Percentiles rank a stretch among this genome's conserved stretches.
These are phyloP conservation scores for Solanum arcanum DNA, from an alignment of 257 asterid genomes.

Conservation along the genomic window DNA sequence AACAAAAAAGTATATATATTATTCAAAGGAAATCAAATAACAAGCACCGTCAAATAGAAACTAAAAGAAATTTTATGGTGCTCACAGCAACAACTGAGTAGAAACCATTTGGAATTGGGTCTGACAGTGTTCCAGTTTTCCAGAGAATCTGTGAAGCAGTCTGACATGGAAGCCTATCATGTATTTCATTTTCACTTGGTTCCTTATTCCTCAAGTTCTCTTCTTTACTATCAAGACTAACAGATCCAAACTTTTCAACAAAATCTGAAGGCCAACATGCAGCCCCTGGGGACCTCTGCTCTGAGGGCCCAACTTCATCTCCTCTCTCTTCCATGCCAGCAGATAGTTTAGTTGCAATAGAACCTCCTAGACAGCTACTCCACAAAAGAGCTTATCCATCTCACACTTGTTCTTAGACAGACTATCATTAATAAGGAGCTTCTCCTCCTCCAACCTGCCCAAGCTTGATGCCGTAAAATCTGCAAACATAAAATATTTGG, in stretches of 20 bases:
- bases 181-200: conserved; percentile 27
- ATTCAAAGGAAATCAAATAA: background rate
- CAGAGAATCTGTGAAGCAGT: conserved; percentile 83
- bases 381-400: conserved; percentile 13
- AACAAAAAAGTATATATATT: background rate
- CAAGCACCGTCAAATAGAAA: conserved; percentile 2
- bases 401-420: conserved; percentile 8
- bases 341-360: conserved; percentile 21
- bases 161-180: conserved; percentile 28
- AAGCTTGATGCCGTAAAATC: conserved; percentile 33
- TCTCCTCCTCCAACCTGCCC: conserved; percentile 7
- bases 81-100: conserved; percentile 92
- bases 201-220: conserved; percentile 32
- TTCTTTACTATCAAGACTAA: conserved; percentile 50
- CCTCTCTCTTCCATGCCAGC: conserved; percentile 49
- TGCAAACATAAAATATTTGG: conserved; percentile 14
- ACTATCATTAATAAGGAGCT: conserved; percentile 4
- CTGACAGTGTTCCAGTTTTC: conserved; percentile 85
- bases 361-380: conserved; percentile 26
- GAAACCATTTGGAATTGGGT: conserved; percentile 91
- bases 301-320: conserved; percentile 48
- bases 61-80: conserved; percentile 8
- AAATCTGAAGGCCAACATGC: conserved; percentile 72
- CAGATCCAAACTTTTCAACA: conserved; percentile 60
- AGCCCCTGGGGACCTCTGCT: conserved; percentile 48